A percentile compares a stretch with the other conserved stretches of the same genome.
phyloP scores from a whole-genome alignment of 345 rosid species.

The Atalantia buxifolia region DNA sequence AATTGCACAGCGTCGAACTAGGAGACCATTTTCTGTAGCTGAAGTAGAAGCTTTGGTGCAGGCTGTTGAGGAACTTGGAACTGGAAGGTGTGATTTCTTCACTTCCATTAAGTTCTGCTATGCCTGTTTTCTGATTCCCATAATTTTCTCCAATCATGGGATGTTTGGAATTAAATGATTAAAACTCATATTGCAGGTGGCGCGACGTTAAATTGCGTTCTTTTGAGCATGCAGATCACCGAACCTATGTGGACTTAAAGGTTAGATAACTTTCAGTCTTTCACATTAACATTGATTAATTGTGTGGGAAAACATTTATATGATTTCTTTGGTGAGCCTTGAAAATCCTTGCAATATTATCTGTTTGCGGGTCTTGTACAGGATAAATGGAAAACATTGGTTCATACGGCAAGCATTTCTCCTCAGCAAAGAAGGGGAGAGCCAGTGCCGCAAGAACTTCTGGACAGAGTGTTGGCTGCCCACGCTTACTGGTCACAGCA shows the following conservation, averaged over 20 bases:
- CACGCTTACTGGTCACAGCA: slow-evolving; percentile 81
- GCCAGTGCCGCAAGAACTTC: slow-evolving; percentile 87
- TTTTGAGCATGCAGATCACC: slow-evolving; percentile 67
- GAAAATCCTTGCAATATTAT: not conserved
- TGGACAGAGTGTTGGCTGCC: slow-evolving; percentile 88
- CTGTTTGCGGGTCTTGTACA: slow-evolving; percentile 22
- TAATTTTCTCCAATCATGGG: not conserved
- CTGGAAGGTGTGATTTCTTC: slow-evolving; percentile 93
- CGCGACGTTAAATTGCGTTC: slow-evolving; percentile 75
- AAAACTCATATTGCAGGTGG: slow-evolving; percentile 57
- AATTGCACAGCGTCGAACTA: slow-evolving; percentile 78
- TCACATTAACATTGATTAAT: not conserved
- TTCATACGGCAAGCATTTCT: slow-evolving; percentile 85
- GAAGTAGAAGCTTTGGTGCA: slow-evolving; percentile 95
- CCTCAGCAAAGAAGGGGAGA: slow-evolving; percentile 97
- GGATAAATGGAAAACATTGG: slow-evolving; percentile 99
- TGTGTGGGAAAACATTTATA: not conserved
- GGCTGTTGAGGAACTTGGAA: slow-evolving; percentile 91
- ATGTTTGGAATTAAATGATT: not conserved
- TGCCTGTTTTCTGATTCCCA: not conserved
- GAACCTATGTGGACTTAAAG: slow-evolving; percentile 88
- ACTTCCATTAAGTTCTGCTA: too few relatives aligned
- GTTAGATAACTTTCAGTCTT: slow-evolving; percentile 22
- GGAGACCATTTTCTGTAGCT: slow-evolving; percentile 94
- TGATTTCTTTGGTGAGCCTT: not conserved